phyloP scores from a whole-genome alignment of 2,329 filamentous ascomycete species.

The Xylaria sp. region DNA sequence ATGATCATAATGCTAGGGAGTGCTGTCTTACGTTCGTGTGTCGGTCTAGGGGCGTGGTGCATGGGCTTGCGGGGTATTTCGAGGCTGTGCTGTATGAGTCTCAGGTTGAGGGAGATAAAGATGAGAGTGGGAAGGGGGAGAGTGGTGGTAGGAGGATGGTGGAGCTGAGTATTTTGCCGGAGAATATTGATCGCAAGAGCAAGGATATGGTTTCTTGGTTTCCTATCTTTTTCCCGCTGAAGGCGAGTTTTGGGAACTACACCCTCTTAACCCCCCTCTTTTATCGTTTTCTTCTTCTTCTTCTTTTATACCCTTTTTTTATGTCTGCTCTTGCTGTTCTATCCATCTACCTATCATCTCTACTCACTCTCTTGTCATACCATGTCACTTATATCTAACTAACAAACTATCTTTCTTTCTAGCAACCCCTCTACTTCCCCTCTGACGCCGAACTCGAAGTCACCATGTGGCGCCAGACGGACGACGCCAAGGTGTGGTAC shows the following conservation, averaged over 20 bases:
- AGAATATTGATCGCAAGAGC: slow-evolving; percentile 90
- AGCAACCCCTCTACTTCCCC: slow-evolving; percentile 87
- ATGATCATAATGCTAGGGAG: slow-evolving; percentile 89
- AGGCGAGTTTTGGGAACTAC: slow-evolving; percentile 69
- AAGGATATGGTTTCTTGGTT: slow-evolving; percentile 99
- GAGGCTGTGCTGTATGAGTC: slow-evolving; percentile 86
- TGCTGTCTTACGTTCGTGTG: slow-evolving; percentile 80
- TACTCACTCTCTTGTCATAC: background rate
- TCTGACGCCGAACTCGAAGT: slow-evolving; percentile 85
- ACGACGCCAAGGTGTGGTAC: slow-evolving; percentile 97
- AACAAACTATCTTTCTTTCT: too few relatives aligned
- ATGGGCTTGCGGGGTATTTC: slow-evolving; percentile 93
- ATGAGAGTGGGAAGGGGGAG: slow-evolving; percentile 45
- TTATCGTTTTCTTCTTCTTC: too few relatives aligned
- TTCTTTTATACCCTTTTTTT: too few relatives aligned
- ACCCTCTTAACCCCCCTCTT: too few relatives aligned
- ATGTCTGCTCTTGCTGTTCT: too few relatives aligned
- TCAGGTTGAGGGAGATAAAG: slow-evolving; percentile 38
- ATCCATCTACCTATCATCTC: too few relatives aligned
- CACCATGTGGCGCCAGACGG: slow-evolving; percentile 95
- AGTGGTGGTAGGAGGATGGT: slow-evolving; percentile 59
- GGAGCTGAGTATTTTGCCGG: slow-evolving; percentile 90
- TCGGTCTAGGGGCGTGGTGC: slow-evolving; percentile 79
- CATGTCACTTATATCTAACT: background rate
- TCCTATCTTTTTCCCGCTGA: slow-evolving; percentile 95